Evolutionary conservation across 2,329 filamentous ascomycete genomes (phyloP), one percentile per base, ranked within the genome.

Genomic region (Rhynchosporium agropyri): DNA sequence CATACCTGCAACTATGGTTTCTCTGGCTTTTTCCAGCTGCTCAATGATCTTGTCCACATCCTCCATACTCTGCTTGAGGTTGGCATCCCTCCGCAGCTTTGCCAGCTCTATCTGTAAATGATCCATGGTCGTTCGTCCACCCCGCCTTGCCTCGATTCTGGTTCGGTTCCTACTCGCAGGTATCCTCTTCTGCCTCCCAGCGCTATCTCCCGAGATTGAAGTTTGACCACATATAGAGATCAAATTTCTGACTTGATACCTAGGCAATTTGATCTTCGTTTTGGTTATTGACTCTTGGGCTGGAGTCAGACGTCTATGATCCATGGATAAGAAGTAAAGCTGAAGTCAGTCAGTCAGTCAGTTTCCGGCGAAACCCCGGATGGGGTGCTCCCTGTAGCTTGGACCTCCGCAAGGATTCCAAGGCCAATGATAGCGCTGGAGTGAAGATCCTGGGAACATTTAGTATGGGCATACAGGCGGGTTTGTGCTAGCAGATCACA

Each of bases 41-140:
- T 92, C 85, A 69, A 99, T 92, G 45, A 93, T 89, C 64, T 85
- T 84, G 74, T 98, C 92, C 20, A 96, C 89, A 81, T 96, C 88
- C 40, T 86, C 79, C 63, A 96, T 73, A 55, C 72, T 75, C 61
- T 74, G 67, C 10, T 64, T 64, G 46, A 75, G 69, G 59, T 69
- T 74, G 49, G 70, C 68, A 67, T 73, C 71, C 46, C 66, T 70
- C 53, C 65, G 69, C 50, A 76, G 63, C 66, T 72, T 72, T 9
- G 68, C 67, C 48, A 75, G 68, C 63, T 74, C 74, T 33, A 63
- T 61, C 60, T 74, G 66, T 49, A 76, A 67, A 28, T 61, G 64
- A 61, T 75, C 73, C 74, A 75, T 75, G 63, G 63, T 67, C 70
- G 53, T 64, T 63, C 31, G 51, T 46, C 38, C 62, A 61, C 69